Conservation (phyloP, 768 basidiomycete species). For the Tricholoma bakamatsutake region DNA sequence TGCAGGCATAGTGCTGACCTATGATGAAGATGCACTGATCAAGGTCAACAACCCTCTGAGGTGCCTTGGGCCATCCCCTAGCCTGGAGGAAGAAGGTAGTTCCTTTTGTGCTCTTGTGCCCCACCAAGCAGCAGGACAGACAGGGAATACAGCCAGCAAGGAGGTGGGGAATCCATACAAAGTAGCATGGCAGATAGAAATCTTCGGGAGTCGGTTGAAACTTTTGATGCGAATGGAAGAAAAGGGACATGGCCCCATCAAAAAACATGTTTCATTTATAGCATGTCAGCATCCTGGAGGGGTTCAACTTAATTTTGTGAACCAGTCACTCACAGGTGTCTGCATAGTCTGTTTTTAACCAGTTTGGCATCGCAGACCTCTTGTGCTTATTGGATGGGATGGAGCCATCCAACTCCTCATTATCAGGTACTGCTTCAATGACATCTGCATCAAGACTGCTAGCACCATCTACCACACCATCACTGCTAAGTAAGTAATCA, state of each 20-base stretch:
- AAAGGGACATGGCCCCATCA: too few species aligned
- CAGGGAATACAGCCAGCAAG: conserved; percentile 9
- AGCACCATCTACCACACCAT: too few species aligned
- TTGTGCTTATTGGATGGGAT: not conserved
- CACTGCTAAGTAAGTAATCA: too few species aligned
- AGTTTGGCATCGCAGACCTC: not conserved
- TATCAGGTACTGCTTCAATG: conserved; percentile 1
- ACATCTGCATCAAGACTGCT: too few species aligned
- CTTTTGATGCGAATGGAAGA: not conserved
- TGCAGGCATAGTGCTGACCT: conserved; percentile 9
- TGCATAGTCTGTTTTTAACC: not conserved
- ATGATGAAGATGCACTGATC: conserved; percentile 11
- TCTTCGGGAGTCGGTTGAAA: conserved; percentile 3
- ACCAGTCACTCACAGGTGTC: not conserved
- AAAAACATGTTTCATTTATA: too few species aligned
- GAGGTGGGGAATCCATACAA: conserved; percentile 14
- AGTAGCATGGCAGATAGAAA: conserved; percentile 10
- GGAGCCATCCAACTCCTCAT: not conserved
- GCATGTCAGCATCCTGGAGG: too few species aligned
- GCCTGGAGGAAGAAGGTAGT: conserved; percentile 3
- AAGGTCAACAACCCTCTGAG: conserved; percentile 10
- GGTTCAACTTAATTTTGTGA: too few species aligned
- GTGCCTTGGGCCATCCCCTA: conserved; percentile 10
- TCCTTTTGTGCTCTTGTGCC: conserved; percentile 4
- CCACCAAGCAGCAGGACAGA: conserved; percentile 6